These are phyloP conservation scores for Umbilicus rupestris DNA, from an alignment of 164 flowering plant species.

Conservation along the genomic window DNA sequence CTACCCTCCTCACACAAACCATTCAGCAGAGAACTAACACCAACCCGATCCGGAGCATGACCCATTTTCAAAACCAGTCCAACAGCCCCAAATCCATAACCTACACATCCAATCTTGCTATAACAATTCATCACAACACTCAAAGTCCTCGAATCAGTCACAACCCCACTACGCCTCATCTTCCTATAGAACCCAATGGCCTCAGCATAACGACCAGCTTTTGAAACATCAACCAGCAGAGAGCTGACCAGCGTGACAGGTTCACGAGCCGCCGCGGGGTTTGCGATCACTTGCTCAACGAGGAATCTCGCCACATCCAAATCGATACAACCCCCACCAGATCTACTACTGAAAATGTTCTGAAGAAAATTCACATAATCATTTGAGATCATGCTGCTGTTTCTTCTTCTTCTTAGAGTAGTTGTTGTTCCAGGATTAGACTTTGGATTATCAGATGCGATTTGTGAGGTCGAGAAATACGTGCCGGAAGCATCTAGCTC, in stretches of 20 bases:
- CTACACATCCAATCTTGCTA: constrained; percentile 12
- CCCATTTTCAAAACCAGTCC: constrained; percentile 6
- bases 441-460: not conserved
- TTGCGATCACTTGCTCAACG: not conserved
- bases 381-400: not conserved
- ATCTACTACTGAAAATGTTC: not conserved
- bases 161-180: constrained; percentile 11
- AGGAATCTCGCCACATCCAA: not conserved
- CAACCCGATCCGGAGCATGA: constrained; percentile 4
- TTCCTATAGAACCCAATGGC: constrained; percentile 7
- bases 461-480: not conserved
- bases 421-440: not conserved
- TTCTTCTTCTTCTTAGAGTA: not conserved
- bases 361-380: not conserved
- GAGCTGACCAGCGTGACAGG: not conserved
- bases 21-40: constrained; percentile 21
- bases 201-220: constrained; percentile 5
- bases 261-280: not conserved
- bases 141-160: constrained; percentile 6
- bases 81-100: constrained; percentile 9
- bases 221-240: constrained; percentile 2
- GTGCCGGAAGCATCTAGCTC: not conserved
- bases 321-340: not conserved
- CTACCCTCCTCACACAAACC: constrained; percentile 21
- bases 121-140: constrained; percentile 21